These are phyloP conservation scores for Phytophthora colocasiae DNA, from an alignment of 352 stramenopile genomes.

Conservation along the genomic window DNA sequence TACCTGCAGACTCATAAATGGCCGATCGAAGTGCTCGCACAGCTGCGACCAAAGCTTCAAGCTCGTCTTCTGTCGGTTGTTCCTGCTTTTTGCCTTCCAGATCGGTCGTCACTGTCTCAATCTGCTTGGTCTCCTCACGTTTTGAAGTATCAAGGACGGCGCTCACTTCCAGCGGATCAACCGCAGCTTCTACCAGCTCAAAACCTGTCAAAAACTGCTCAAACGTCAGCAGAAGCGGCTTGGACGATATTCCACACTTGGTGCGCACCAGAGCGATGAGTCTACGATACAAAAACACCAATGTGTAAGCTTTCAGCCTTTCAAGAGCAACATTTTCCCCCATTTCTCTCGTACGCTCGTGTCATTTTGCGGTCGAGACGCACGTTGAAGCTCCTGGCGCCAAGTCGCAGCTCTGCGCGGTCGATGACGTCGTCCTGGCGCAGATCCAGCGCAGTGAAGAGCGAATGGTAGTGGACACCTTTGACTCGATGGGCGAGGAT, in stretches of 20 bases:
- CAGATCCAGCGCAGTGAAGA: slow-evolving; percentile 61
- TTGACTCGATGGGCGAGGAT: slow-evolving; percentile 38
- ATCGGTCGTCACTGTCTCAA: background rate
- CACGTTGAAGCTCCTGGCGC: slow-evolving; percentile 54
- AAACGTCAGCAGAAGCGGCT: slow-evolving; percentile 52
- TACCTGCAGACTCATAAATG: slow-evolving; percentile 50
- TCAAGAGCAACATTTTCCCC: background rate
- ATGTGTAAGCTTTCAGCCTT: slow-evolving; percentile 1
- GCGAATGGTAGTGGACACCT: slow-evolving; percentile 16
- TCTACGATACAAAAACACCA: slow-evolving; percentile 20
- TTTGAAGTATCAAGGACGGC: no score
- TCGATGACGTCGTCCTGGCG: slow-evolving; percentile 65
- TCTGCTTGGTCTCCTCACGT: background rate
- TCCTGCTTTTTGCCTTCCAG: background rate
- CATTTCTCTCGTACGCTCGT: slow-evolving; percentile 45
- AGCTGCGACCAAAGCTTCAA: slow-evolving; percentile 44
- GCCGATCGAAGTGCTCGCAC: slow-evolving; percentile 45
- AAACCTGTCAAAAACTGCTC: slow-evolving; percentile 69
- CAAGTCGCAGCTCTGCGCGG: slow-evolving; percentile 66
- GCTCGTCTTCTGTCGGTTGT: slow-evolving; percentile 5
- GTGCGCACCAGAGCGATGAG: slow-evolving; percentile 62
- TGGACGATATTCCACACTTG: slow-evolving; percentile 45
- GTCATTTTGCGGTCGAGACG: slow-evolving; percentile 70
- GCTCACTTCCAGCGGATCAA: no score
- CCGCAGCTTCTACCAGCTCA: slow-evolving; percentile 17